Conservation (phyloP, 2,329 filamentous ascomycete species). For the Aspergillus japonicus region DNA sequence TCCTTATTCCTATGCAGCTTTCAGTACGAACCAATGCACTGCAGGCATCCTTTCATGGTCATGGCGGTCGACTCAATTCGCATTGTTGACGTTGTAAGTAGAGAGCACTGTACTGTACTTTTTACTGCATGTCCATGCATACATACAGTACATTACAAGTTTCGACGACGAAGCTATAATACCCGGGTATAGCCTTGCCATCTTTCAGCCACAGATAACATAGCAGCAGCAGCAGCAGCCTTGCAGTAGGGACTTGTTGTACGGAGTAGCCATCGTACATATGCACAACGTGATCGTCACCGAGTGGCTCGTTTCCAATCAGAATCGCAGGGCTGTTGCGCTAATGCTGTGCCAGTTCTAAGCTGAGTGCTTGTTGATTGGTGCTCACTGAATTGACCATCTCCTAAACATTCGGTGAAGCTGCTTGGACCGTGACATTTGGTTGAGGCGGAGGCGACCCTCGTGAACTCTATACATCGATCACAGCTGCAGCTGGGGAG, state of each 20-base stretch:
- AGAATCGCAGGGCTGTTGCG: background rate
- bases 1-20: background rate
- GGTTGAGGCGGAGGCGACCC: background rate
- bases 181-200: background rate
- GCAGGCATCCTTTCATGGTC: background rate
- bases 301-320: background rate
- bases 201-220: background rate
- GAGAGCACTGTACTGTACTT: too few species aligned
- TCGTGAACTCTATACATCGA: background rate
- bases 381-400: background rate
- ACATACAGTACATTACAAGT: background rate
- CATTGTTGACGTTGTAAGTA: background rate
- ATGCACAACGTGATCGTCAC: background rate
- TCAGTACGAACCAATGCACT: background rate
- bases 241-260: background rate
- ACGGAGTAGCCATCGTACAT: background rate
- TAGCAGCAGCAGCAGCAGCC: background rate
- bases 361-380: background rate
- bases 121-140: too few species aligned
- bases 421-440: background rate
- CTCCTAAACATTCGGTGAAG: background rate
- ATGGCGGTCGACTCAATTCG: background rate
- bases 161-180: background rate
- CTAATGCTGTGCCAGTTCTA: background rate
- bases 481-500: too few species aligned